Evolutionary conservation across 495 filamentous ascomycete genomes (phyloP), one percentile per base, ranked within the genome.

Genomic region (Neurospora cerealis): DNA sequence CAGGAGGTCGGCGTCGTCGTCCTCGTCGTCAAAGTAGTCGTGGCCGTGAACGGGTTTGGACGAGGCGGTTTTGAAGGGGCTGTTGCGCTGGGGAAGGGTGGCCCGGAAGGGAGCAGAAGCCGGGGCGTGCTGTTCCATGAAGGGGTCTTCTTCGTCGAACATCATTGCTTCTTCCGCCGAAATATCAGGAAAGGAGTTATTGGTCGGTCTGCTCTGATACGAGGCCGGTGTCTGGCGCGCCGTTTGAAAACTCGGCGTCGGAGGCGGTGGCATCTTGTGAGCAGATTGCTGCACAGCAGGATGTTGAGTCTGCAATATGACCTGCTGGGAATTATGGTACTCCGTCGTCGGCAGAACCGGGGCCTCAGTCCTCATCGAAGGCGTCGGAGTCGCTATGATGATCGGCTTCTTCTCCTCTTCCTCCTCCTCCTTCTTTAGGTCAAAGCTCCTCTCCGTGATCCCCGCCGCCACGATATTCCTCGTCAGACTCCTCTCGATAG

Each of bases 1-100:
- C 19, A 92, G 82, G 83, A 94, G 88, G 7, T 92, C 91, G 24
- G 91, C 91, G 71, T 93, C 92, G 74, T 93, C 91, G 75, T 91
- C 91, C 37, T 87, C 88, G 73, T 90, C 86, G 44, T 89, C 90
- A 77, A 89, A 91, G 21, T 91, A 89, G 73, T 91, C 88, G 21
- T 85, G 78, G 15, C 54, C 54, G 13, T 66, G 54, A 28, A 34
- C 15, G 3, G 28, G 54, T 4, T 66, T 66, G 28, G 13, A 3
- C 3, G 28, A 7, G 0, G 28, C 54, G 6, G 24, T 4, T 36
- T 66, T 66, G 28, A 17, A 4, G 0, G 54, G 54, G 54, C 54
- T 66, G 54, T 66, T 66, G 3, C 54, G 54, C 7, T 66, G 54
- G 0, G 54, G 54, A 4, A 66, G 54, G 1, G 28, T 66, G 0